Conservation (phyloP, 2,329 filamentous ascomycete genomes). For the Diplodia mutila region DNA sequence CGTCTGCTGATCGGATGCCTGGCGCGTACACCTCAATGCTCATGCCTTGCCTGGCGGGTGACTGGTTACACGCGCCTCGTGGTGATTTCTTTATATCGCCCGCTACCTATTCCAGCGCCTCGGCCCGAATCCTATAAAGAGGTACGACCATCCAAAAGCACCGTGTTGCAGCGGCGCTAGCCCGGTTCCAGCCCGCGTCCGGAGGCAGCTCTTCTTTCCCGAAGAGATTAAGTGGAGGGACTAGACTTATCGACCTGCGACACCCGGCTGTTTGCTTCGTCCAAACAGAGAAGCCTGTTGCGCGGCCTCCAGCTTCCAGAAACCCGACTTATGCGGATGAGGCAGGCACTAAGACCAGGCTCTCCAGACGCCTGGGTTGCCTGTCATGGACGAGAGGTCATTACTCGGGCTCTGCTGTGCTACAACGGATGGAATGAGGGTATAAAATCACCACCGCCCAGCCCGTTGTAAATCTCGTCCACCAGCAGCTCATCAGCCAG, state of each 20-base stretch:
- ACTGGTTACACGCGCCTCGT: slow-evolving; percentile 5
- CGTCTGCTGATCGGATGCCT: slow-evolving; percentile 6
- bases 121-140: slow-evolving; percentile 6
- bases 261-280: background rate
- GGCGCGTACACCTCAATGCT: background rate
- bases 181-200: background rate
- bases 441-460: slow-evolving; percentile 9
- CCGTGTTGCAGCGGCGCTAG: background rate
- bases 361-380: slow-evolving; percentile 2
- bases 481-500: slow-evolving; percentile 10
- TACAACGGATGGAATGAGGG: background rate
- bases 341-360: slow-evolving; percentile 7
- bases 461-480: background rate
- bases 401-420: slow-evolving; percentile 5
- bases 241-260: slow-evolving; percentile 7
- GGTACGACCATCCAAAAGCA: slow-evolving; percentile 5
- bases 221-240: slow-evolving; percentile 3
- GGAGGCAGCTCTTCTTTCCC: background rate
- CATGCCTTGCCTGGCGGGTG: background rate
- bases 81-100: background rate
- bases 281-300: background rate
- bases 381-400: background rate
- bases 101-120: background rate
- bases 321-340: slow-evolving; percentile 7
- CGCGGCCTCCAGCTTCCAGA: background rate